Conservation (phyloP, 139 green algal genomes). For the Auxenochlorella pyrenoidosa region DNA sequence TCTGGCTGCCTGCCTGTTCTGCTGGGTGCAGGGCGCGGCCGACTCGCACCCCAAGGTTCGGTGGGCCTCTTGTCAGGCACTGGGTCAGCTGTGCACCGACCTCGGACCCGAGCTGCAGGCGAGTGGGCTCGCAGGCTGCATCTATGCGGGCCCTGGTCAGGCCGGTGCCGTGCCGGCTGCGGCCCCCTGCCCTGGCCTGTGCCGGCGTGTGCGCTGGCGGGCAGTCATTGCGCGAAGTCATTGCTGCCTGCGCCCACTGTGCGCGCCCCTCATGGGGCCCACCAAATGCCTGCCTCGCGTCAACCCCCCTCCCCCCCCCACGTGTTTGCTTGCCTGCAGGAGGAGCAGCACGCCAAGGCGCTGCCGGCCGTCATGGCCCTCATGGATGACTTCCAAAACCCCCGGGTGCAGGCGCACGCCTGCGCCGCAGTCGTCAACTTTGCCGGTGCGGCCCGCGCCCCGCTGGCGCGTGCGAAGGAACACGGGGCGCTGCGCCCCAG, state of each 20-base stretch:
- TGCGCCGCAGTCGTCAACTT: constrained; percentile 98
- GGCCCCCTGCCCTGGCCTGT: too few species aligned
- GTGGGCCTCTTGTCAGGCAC: constrained; percentile 96
- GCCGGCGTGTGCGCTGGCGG: too few species aligned
- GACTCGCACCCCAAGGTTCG: constrained; percentile 87
- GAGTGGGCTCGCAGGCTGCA: neutral
- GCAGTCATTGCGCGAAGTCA: neutral
- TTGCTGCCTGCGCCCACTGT: neutral
- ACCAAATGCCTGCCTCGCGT: too few species aligned
- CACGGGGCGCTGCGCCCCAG: too few species aligned
- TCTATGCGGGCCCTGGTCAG: neutral
- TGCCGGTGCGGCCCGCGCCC: constrained; percentile 74
- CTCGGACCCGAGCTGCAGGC: constrained; percentile 93
- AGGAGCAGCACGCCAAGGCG: constrained; percentile 54
- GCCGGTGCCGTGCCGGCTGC: too few species aligned
- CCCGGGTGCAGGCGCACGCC: constrained; percentile 95
- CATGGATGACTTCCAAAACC: constrained; percentile 91
- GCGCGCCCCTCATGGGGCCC: neutral
- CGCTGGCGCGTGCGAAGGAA: too few species aligned
- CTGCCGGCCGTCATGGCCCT: constrained; percentile 72
- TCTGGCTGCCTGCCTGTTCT: neutral
- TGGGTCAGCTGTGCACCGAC: constrained; percentile 99
- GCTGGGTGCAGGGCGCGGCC: constrained; percentile 56
- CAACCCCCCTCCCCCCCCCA: neutral
- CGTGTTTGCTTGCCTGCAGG: constrained; percentile 59